Evolutionary conservation across 768 basidiomycete genomes (phyloP).

Genomic region (Suillus weaverae): DNA sequence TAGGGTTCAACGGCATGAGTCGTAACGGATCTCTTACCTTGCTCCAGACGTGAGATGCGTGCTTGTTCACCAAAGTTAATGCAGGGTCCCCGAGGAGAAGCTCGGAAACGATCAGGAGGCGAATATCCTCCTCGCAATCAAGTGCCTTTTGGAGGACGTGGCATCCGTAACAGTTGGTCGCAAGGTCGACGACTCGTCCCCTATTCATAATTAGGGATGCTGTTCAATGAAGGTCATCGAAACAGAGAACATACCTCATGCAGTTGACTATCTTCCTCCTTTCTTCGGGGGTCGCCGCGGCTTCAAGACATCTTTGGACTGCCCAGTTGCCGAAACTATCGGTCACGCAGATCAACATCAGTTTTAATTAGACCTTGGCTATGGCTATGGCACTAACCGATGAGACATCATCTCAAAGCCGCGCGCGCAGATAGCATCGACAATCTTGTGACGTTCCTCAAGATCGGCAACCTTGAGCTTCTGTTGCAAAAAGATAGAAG

Average conservation of each 20-base stretch:
- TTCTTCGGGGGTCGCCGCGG: conserved; percentile 72
- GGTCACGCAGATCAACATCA: conserved; percentile 2
- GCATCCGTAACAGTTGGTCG: conserved; percentile 87
- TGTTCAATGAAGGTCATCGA: background rate
- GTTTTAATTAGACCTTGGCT: background rate
- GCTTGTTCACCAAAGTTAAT: conserved; percentile 85
- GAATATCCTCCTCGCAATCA: conserved; percentile 87
- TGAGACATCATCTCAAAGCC: conserved; percentile 95
- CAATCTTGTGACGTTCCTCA: conserved; percentile 77
- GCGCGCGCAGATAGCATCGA: conserved; percentile 80
- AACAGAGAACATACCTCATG: conserved; percentile 61
- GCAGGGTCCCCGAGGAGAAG: conserved; percentile 82
- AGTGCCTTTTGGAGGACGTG: conserved; percentile 89
- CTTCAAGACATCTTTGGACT: conserved; percentile 83
- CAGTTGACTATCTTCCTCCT: conserved; percentile 80
- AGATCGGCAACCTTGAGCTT: conserved; percentile 84
- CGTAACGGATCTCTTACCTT: conserved; percentile 49
- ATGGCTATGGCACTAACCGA: conserved; percentile 42
- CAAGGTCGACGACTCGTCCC: conserved; percentile 81
- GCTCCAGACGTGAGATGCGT: conserved; percentile 91
- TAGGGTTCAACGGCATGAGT: conserved; percentile 6
- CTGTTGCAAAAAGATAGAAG: conserved; percentile 87
- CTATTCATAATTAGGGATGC: conserved; percentile 34
- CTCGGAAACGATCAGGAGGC: conserved; percentile 81
- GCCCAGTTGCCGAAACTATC: conserved; percentile 90